Percentiles rank a stretch among this genome's conserved stretches.
Conservation (phyloP, 805 yeast species). For the Suhomyces prunicola region DNA sequence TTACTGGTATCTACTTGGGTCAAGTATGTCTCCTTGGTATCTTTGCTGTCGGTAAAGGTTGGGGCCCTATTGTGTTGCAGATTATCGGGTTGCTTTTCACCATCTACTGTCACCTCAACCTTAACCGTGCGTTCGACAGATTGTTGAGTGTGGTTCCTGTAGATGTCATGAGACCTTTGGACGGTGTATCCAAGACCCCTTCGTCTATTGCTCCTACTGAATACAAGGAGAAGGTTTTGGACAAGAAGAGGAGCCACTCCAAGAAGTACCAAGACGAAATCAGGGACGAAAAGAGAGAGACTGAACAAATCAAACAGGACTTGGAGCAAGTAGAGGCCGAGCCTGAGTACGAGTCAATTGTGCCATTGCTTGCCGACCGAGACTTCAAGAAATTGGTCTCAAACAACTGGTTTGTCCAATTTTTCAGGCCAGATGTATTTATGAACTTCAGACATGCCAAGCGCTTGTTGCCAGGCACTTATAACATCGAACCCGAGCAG, state of each 20-base stretch:
- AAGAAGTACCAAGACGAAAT: conserved; percentile 4
- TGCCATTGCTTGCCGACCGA: conserved; percentile 74
- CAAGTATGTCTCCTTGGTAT: conserved; percentile 83
- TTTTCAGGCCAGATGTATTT: conserved; percentile 59
- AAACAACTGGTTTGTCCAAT: conserved; percentile 46
- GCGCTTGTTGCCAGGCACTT: conserved; percentile 32
- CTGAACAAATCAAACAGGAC: conserved; percentile 16
- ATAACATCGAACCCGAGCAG: conserved; percentile 35
- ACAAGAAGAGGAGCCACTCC: conserved; percentile 10
- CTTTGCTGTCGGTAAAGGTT: conserved; percentile 85
- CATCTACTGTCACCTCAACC: conserved; percentile 60
- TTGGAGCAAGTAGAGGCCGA: conserved; percentile 5
- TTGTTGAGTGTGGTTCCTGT: conserved; percentile 59
- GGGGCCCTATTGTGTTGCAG: conserved; percentile 89
- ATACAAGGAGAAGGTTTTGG: conserved; percentile 30
- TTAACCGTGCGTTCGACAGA: conserved; percentile 64
- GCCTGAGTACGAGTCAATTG: conserved; percentile 16
- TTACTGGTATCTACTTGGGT: conserved; percentile 85
- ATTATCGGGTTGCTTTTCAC: conserved; percentile 64
- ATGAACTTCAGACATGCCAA: conserved; percentile 41
- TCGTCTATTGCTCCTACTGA: conserved; percentile 40
- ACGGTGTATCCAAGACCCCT: conserved; percentile 63
- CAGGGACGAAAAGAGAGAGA: conserved; percentile 16
- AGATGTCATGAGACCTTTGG: conserved; percentile 73
- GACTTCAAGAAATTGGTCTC: conserved; percentile 36